These are phyloP conservation scores for Sequoiadendron giganteum DNA, from an alignment of 75 land plant species.

Conservation along the genomic window DNA sequence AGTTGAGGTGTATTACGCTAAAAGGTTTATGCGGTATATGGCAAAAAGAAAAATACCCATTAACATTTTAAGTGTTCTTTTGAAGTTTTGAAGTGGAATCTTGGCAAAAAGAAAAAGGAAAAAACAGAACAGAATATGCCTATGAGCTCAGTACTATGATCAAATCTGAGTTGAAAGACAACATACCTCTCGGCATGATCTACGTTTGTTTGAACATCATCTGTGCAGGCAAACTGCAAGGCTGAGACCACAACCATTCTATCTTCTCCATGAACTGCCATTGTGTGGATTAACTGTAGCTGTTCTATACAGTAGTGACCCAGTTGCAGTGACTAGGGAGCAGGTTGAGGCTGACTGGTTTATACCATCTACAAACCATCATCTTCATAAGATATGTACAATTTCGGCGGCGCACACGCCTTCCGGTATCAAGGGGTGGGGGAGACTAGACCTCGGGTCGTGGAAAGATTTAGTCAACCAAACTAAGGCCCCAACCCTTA, in stretches of 20 bases:
- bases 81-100: not conserved
- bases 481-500: too few species aligned
- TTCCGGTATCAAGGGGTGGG: too few species aligned
- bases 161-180: not conserved
- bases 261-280: constrained; percentile 10
- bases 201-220: constrained; percentile 24
- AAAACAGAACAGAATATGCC: not conserved
- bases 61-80: not conserved
- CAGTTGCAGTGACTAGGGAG: not conserved
- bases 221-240: constrained; percentile 45
- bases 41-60: not conserved
- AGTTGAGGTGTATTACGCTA: not conserved
- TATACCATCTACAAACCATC: not conserved
- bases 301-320: not conserved
- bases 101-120: not conserved
- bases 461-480: too few species aligned
- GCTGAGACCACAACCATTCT: constrained; percentile 32
- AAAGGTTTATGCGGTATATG: not conserved
- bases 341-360: not conserved
- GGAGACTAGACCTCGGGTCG: too few species aligned
- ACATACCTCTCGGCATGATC: constrained; percentile 30
- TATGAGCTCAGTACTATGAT: not conserved
- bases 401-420: too few species aligned
- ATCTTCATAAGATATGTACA: too few species aligned
- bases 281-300: not conserved